Base-by-base conservation (phyloP, 2,329 filamentous ascomycete species). In the Lojkania enalia region DNA sequence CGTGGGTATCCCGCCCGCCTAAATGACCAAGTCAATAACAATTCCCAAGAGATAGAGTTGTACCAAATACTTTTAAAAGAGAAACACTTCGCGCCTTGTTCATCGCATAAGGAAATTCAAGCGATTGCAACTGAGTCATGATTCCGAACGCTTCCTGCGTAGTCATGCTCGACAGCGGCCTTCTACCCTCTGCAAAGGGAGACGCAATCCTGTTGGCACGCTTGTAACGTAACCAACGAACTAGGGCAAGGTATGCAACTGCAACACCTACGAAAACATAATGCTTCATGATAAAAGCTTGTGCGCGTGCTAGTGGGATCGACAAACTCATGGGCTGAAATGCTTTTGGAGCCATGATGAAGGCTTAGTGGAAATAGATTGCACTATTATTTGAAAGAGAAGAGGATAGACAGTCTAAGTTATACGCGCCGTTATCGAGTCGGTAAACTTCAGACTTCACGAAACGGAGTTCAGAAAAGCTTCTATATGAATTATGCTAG, bases 41-140 rank as follows among this genome's bases (percentile, higher is more conserved):
- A 31, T 16, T 7, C 12, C 13, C 14, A 14, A 44, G 14, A 15
- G 19, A 4, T 29, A 15, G 21, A 23, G 35, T n/a, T 5, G n/a
- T 38, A 25, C 23, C 23, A 16, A 29, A 23, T 44, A 66, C 59
- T 54, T 66, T 66, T 5, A 66, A 35, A 3, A 67, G 41, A 13
- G 63, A 52, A 6, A 66, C 48, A 31, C 39, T 54, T 14, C 52
- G 48, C 20, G 58, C 58, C 32, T 61, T 65, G 19, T 45, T 37
- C 23, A 66, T 61, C 3, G 58, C 46, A 20, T 59, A 55, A n/a
- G 64, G 64, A 39, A 67, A 67, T 31, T 68, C 64, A 4, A 67
- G 44, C n/a, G 64, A 57, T 52, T 61, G 60, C 5, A 68, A 39
- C 27, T 62, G 47, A 3, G 23, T 41, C 18, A 64, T 51, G 6